These are phyloP conservation scores for Metahyphopichia silvanorum DNA, from an alignment of 805 yeast genomes.

Conservation along the genomic window DNA sequence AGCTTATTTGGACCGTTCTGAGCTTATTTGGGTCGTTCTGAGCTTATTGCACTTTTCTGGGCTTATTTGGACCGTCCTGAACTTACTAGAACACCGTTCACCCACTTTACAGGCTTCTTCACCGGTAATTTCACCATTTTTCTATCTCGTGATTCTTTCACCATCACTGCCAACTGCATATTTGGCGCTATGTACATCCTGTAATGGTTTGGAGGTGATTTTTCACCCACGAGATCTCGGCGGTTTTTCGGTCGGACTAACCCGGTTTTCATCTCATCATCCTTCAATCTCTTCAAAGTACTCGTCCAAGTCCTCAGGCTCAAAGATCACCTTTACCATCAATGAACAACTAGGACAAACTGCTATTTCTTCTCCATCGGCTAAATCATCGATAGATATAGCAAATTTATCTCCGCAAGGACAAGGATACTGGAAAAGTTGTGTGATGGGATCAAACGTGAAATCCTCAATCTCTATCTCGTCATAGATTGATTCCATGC, in stretches of 20 bases:
- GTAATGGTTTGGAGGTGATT: no score
- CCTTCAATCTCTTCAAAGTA: conserved; percentile 24
- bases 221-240: not conserved
- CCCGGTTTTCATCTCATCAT: not conserved
- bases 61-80: no score
- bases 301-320: conserved; percentile 53
- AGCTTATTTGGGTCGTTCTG: no score
- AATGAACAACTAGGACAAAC: conserved; percentile 95
- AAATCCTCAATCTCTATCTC: conserved; percentile 97
- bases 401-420: conserved; percentile 98
- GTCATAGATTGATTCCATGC: conserved; percentile 75
- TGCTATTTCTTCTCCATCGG: conserved; percentile 90
- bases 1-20: no score
- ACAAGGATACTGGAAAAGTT: conserved; percentile 89
- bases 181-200: not conserved
- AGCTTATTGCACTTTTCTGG: no score
- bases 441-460: conserved; percentile 80
- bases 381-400: conserved; percentile 76
- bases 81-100: no score
- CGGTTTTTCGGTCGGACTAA: no score
- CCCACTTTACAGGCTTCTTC: no score
- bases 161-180: no score
- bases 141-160: no score
- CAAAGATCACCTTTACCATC: conserved; percentile 90
- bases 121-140: no score